Evolutionary conservation across 768 basidiomycete genomes (phyloP), one percentile per base, ranked within the genome.

Genomic region (Trametes coccinea): DNA sequence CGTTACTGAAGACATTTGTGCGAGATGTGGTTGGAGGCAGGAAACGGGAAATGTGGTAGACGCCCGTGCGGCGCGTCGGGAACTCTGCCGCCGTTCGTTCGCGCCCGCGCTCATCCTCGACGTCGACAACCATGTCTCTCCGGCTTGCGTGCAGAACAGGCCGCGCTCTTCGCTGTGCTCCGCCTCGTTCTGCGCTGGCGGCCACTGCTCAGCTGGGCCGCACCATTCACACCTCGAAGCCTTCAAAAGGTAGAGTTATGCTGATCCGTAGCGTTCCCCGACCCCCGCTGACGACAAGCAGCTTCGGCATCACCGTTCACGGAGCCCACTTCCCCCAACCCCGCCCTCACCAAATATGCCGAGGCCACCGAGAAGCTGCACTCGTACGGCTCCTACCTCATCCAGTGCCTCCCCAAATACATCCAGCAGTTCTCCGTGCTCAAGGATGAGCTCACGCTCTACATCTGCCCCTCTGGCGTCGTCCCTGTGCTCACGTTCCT

Each of bases 381-480:
- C 75, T 84, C 85, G 41, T 98, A 94, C 69, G 96, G 93, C 70
- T 91, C 95, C 58, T 98, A 97, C 78, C 82, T 98, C 69, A 88
- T 84, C 52, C 92, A 95, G 71, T 93, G 90, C 72, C 86, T 98
- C 27, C 96, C 96, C 55, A 98, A 97, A 79, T 97, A 87, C 79
- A 86, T 99, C 72, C 96, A 98, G 76, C 97, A 98, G 75, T 98
- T 96, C 81, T 93, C 93, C 10, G 92, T 98, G 48, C 85, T 93
- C 75, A 93, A 93, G 81, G 97, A 98, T 75, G 97, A 98, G 75
- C 81, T 98, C 62, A 88, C 90, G 29, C 82, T 98, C 55, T 95
- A 98, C 79, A 80, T 89, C 74, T 81, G 88, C 0, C 96, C 96
- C 16, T 81, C 86, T 39, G 92, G 84, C 58, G 78, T 97, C 72